Conservation (phyloP, 176 grass and related monocot genomes). For the Musa acuminata region DNA sequence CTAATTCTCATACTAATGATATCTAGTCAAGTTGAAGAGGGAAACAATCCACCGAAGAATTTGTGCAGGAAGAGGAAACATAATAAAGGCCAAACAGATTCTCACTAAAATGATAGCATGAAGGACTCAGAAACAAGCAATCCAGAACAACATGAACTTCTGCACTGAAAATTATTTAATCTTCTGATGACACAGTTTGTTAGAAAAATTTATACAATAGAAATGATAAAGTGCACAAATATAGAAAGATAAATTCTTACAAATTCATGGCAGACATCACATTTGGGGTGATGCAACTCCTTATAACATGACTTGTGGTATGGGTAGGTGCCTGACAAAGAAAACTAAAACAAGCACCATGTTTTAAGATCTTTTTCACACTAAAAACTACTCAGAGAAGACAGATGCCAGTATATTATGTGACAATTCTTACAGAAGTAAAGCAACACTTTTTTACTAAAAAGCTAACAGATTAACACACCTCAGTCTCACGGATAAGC, state of each 20-base stretch:
- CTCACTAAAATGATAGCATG: background rate
- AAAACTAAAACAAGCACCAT: conserved; percentile 47
- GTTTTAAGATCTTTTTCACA: conserved; percentile 3
- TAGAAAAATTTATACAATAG: background rate
- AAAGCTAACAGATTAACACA: conserved; percentile 17
- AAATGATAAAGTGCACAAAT: background rate
- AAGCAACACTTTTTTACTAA: background rate
- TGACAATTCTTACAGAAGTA: conserved; percentile 8
- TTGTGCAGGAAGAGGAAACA: no score
- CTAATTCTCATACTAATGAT: no score
- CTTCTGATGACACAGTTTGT: background rate
- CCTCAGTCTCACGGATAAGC: conserved; percentile 65
- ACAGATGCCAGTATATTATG: background rate
- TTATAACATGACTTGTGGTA: conserved; percentile 92
- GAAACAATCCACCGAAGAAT: no score
- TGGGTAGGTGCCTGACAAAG: conserved; percentile 53
- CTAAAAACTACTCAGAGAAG: background rate
- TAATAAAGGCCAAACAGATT: background rate
- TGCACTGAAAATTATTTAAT: background rate
- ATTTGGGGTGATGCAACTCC: conserved; percentile 89
- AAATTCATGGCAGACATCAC: conserved; percentile 91
- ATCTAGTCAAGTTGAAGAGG: no score
- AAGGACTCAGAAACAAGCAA: background rate
- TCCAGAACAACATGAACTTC: background rate
- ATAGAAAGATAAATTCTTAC: conserved; percentile 36